Percentiles rank a stretch among this genome's conserved stretches.
These are phyloP conservation scores for Lactuca sativa DNA, from an alignment of 129 eudicot species.

Conservation along the genomic window DNA sequence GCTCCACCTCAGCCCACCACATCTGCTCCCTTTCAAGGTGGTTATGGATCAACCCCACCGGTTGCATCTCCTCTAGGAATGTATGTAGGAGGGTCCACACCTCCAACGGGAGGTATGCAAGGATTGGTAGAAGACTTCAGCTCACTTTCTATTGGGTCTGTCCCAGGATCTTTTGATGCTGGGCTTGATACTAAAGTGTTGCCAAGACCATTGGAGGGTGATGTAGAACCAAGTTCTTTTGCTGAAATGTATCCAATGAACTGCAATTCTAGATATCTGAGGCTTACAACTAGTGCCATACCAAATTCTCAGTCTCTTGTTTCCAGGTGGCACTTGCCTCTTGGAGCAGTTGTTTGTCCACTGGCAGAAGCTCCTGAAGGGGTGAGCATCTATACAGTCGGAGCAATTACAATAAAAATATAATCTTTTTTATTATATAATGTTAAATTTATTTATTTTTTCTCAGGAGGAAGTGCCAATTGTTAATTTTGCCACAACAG, in stretches of 20 bases:
- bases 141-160: slow-evolving; percentile 69
- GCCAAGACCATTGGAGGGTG: slow-evolving; percentile 90
- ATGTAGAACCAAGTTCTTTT: slow-evolving; percentile 63
- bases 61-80: slow-evolving; percentile 47
- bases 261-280: slow-evolving; percentile 64
- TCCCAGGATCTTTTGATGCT: slow-evolving; percentile 81
- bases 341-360: slow-evolving; percentile 97
- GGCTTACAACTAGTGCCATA: slow-evolving; percentile 81
- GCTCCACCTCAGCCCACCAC: slow-evolving; percentile 43
- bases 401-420: neutral
- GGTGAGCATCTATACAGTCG: slow-evolving; percentile 45
- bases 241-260: slow-evolving; percentile 73
- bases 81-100: slow-evolving; percentile 52
- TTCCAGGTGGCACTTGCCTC: slow-evolving; percentile 92
- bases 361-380: slow-evolving; percentile 92
- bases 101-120: slow-evolving; percentile 55
- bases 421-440: slow-evolving; percentile 16
- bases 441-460: neutral
- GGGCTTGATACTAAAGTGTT: slow-evolving; percentile 72
- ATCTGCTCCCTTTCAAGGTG: slow-evolving; percentile 59
- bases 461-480: slow-evolving; percentile 89
- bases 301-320: slow-evolving; percentile 89
- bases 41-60: slow-evolving; percentile 55
- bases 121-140: slow-evolving; percentile 75
- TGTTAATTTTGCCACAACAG: slow-evolving; percentile 76